A percentile compares a stretch with the other conserved stretches of the same genome.
Conservation (phyloP, 306 rosid genomes). For the Bauhinia variegata region DNA sequence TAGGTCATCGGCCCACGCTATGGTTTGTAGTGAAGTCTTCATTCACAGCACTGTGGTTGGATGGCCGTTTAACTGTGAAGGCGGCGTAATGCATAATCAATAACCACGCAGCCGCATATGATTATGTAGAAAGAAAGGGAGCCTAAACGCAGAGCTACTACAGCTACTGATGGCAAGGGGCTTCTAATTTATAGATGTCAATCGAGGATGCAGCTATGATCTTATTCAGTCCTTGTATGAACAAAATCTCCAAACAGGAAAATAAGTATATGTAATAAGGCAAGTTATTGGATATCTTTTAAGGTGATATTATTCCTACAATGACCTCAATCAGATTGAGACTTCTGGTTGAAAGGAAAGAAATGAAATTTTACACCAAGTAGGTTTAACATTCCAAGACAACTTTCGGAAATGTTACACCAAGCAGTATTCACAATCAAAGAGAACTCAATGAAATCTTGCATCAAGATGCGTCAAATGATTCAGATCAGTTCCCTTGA, state of each 20-base stretch:
- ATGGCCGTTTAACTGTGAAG: slow-evolving; percentile 38
- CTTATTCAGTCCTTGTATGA: too few relatives aligned
- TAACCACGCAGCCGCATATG: slow-evolving; percentile 25
- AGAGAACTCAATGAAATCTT: slow-evolving; percentile 1
- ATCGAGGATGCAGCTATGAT: too few relatives aligned
- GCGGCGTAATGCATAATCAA: slow-evolving; percentile 31
- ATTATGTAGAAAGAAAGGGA: slow-evolving; percentile 25
- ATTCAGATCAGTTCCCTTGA: slow-evolving; percentile 15
- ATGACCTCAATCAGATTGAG: neutral
- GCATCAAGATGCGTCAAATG: slow-evolving; percentile 1
- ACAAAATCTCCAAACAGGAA: too few relatives aligned
- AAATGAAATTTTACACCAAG: slow-evolving; percentile 16
- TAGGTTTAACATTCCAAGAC: slow-evolving; percentile 26
- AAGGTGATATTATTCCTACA: neutral
- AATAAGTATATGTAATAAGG: neutral
- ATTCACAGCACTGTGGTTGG: slow-evolving; percentile 14
- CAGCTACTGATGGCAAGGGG: slow-evolving; percentile 2
- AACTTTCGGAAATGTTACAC: neutral
- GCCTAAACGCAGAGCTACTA: slow-evolving; percentile 19
- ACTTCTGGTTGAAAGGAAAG: slow-evolving; percentile 3
- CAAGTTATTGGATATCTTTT: neutral
- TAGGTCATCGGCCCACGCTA: neutral
- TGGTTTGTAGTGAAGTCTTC: slow-evolving; percentile 27
- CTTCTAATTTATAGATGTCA: slow-evolving; percentile 37
- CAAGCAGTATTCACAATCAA: too few relatives aligned